A percentile compares a stretch with the other conserved stretches of the same genome.
phyloP scores from a whole-genome alignment of 805 yeast species.

The Kazachstania psychrophila region DNA sequence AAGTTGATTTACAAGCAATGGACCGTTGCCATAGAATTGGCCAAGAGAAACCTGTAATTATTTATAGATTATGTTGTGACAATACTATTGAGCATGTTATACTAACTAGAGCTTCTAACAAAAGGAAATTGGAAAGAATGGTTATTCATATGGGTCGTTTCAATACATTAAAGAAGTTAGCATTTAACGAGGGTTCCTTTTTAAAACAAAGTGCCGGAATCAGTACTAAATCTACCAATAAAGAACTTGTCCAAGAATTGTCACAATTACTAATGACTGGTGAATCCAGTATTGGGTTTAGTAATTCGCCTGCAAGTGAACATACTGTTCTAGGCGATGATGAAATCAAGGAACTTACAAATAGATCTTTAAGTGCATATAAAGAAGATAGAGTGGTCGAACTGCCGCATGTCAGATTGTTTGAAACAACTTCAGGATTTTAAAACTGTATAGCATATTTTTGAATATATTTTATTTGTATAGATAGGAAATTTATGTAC shows the following conservation, averaged over 20 bases:
- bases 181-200: constrained; percentile 26
- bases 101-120: constrained; percentile 68
- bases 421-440: constrained; percentile 31
- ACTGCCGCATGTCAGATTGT: constrained; percentile 32
- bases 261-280: constrained; percentile 33
- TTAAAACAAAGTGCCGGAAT: constrained; percentile 14
- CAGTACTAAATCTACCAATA: constrained; percentile 20
- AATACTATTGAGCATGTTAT: constrained; percentile 80
- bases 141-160: constrained; percentile 62
- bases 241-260: constrained; percentile 33
- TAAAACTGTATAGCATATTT: no score
- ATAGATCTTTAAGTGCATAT: constrained; percentile 40
- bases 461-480: no score
- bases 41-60: constrained; percentile 71
- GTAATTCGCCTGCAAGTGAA: constrained; percentile 14
- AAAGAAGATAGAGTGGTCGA: constrained; percentile 17
- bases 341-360: constrained; percentile 43
- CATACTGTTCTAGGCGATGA: constrained; percentile 26
- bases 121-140: constrained; percentile 66
- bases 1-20: constrained; percentile 92
- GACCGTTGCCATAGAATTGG: constrained; percentile 94
- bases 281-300: constrained; percentile 32
- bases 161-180: constrained; percentile 34
- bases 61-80: constrained; percentile 66
- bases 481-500: no score